Conservation (phyloP, 495 filamentous ascomycete species). For the Neurospora sp. region DNA sequence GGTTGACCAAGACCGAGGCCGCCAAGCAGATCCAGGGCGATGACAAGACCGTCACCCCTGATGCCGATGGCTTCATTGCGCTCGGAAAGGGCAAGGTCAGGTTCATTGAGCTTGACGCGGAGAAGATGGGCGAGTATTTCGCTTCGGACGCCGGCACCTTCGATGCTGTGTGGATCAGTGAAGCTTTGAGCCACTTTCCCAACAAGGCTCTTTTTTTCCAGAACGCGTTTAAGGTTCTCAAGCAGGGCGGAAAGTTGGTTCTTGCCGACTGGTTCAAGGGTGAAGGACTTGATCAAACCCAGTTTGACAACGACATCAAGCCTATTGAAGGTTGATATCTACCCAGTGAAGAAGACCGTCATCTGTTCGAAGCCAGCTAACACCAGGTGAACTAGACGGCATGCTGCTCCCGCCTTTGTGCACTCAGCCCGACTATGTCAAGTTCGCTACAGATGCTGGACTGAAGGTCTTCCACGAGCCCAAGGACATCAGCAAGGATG, state of each 20-base stretch:
- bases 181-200: conserved; percentile 48
- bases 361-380: background rate
- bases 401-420: conserved; percentile 47
- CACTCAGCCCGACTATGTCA: conserved; percentile 38
- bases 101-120: conserved; percentile 48
- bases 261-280: conserved; percentile 49
- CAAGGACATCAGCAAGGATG: conserved; percentile 46
- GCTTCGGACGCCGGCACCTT: conserved; percentile 22
- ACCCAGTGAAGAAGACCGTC: background rate
- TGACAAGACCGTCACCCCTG: background rate
- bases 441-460: conserved; percentile 34
- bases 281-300: conserved; percentile 28
- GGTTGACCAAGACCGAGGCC: conserved; percentile 28
- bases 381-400: conserved; percentile 30
- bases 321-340: conserved; percentile 38
- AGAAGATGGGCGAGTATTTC: conserved; percentile 46
- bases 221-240: conserved; percentile 35
- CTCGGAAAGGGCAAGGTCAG: conserved; percentile 33
- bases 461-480: conserved; percentile 30
- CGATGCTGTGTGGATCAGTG: conserved; percentile 49
- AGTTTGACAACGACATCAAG: conserved; percentile 41
- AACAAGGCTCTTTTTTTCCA: conserved; percentile 45
- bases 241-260: conserved; percentile 35
- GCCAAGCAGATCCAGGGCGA: background rate
- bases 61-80: conserved; percentile 17